Evolutionary conservation across 352 stramenopile species (phyloP).

Genomic region (Pilasporangium apinafurcum): DNA sequence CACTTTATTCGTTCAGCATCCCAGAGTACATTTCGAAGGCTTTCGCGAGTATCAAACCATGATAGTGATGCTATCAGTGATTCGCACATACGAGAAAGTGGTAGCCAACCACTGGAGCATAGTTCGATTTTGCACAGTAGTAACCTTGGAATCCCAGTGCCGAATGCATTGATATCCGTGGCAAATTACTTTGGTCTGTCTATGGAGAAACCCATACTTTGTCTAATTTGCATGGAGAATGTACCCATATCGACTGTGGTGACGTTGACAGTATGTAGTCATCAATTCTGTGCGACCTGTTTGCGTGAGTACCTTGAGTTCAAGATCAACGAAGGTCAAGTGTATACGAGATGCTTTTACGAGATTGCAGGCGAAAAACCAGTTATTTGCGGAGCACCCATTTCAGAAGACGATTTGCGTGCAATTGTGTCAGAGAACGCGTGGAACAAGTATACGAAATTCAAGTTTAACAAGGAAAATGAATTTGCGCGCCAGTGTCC

Average conservation of each 20-base stretch:
- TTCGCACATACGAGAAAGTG: no score
- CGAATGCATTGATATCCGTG: constrained; percentile 44
- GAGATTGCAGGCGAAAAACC: constrained; percentile 17
- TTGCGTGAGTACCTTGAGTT: constrained; percentile 60
- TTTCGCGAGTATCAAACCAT: no score
- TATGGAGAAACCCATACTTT: constrained; percentile 68
- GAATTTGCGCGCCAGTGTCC: constrained; percentile 50
- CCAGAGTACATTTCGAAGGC: no score
- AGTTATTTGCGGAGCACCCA: constrained; percentile 32
- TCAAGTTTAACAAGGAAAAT: constrained; percentile 84
- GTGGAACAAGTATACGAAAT: constrained; percentile 74
- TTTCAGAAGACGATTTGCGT: constrained; percentile 39
- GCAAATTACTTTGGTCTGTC: constrained; percentile 43
- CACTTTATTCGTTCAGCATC: no score
- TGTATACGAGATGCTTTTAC: constrained; percentile 71
- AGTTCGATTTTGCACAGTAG: background rate
- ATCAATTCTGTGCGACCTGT: constrained; percentile 57
- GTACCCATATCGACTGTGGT: constrained; percentile 22
- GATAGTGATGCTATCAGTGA: no score
- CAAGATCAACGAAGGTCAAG: constrained; percentile 63
- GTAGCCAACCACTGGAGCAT: background rate
- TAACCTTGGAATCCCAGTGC: constrained; percentile 13
- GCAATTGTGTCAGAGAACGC: constrained; percentile 32
- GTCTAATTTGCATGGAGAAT: constrained; percentile 77
- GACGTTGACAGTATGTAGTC: constrained; percentile 36